Evolutionary conservation across 768 basidiomycete genomes (phyloP), one percentile per base, ranked within the genome.

Genomic region (Obba rivulosa): DNA sequence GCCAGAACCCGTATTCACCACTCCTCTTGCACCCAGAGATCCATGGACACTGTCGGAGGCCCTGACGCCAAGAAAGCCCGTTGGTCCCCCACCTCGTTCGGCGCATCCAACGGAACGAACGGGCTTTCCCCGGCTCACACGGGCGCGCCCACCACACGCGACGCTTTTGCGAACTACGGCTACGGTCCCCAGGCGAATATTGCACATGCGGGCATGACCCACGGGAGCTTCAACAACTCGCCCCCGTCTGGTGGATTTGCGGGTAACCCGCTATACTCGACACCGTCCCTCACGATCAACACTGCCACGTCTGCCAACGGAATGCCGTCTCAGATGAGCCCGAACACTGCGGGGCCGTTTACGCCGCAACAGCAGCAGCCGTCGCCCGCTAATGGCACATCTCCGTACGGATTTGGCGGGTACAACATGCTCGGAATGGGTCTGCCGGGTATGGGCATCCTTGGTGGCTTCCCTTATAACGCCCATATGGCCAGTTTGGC

Each of bases 61-160:
- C 87, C 86, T 56, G 87, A 89, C 68, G 76, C 84, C 47, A 92
- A 92, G 79, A 92, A 92, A 69, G 83, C 90, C 49, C 86, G 90
- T 57, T 91, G 89, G 89, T 89, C 87, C 23, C 86, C 87, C 45
- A 82, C 77, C 43, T 80, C 74, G 21, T 69, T 71, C 56, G 64
- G 60, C 24, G 61, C 64, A 45, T 57, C 64, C 24, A 64, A 63
- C 50, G 62, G 65, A 39, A 54, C 62, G 18, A 68, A 66, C 48
- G 70, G 70, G 46, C 74, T 62, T 61, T 68, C 73, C 57, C 28
- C 28, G 7, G 62, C 72, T 41, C 66, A 69, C 49, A 64, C 66
- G 36, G 67, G 62, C 47, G 61, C 60, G 58, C 70, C 78, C 36
- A 66, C 75, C 46, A 65, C 75, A 48, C 78, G 81, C 41, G 84